Conservation (phyloP, 169 alveolate species). For the Cryptosporidium andersoni region DNA sequence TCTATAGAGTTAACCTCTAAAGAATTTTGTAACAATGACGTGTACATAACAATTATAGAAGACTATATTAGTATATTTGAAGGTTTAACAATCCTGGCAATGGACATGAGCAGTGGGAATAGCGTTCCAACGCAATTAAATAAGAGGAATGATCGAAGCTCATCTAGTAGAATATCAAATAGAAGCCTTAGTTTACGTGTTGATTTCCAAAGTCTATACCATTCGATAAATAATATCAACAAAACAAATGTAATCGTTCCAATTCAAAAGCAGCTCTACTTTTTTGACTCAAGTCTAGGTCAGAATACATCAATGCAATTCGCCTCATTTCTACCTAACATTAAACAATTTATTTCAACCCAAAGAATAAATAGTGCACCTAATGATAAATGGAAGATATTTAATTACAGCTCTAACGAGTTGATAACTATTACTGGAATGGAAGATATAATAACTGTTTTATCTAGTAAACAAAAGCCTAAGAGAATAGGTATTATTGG, state of each 20-base stretch:
- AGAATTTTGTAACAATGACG: neutral
- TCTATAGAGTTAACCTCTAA: neutral
- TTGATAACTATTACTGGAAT: constrained; percentile 71
- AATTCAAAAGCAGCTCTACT: constrained; percentile 32
- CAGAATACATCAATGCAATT: neutral
- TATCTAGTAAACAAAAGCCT: constrained; percentile 93
- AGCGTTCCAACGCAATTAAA: neutral
- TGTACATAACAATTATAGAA: constrained; percentile 28
- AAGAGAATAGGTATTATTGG: constrained; percentile 88
- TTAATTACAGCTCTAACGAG: neutral
- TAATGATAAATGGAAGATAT: too few relatives aligned
- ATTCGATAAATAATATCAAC: constrained; percentile 39
- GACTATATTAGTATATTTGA: constrained; percentile 65
- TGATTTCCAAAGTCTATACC: constrained; percentile 57
- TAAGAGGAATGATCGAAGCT: neutral
- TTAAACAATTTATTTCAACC: neutral
- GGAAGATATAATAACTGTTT: constrained; percentile 77
- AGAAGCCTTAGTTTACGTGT: constrained; percentile 53
- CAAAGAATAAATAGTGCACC: too few relatives aligned
- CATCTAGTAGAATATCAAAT: constrained; percentile 15
- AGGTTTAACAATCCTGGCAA: constrained; percentile 44
- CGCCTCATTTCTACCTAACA: constrained; percentile 2
- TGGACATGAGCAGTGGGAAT: constrained; percentile 63
- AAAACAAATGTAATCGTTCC: constrained; percentile 56
- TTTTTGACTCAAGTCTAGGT: neutral